Conservation (phyloP, 2,329 filamentous ascomycete species). For the Botrytis galanthina region DNA sequence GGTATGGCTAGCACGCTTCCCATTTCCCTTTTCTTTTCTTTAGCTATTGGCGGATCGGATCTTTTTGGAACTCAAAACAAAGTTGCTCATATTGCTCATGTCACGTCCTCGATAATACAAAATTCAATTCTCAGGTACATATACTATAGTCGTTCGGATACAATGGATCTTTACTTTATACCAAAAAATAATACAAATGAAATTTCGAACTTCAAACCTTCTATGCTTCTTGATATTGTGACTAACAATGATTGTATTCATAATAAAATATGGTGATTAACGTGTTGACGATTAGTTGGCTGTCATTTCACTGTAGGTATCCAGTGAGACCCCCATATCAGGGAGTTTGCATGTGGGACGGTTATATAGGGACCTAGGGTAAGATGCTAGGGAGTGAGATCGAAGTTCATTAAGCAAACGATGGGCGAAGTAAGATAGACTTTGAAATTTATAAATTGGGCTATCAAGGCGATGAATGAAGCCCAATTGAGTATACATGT, state of each 20-base stretch:
- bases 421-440: neutral
- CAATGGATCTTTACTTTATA: conserved; percentile 14
- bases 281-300: neutral
- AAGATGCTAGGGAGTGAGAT: neutral
- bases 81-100: conserved; percentile 27
- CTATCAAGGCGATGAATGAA: neutral
- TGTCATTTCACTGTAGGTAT: no score
- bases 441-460: neutral
- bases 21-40: conserved; percentile 11
- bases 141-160: conserved; percentile 22
- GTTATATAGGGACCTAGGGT: neutral
- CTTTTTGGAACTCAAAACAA: conserved; percentile 29
- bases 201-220: neutral
- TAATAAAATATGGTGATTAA: neutral
- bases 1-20: conserved; percentile 14
- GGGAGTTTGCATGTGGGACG: neutral
- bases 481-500: neutral
- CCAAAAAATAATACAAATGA: conserved; percentile 18
- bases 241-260: neutral
- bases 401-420: neutral
- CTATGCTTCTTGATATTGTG: neutral
- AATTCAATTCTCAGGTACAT: conserved; percentile 29
- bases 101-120: conserved; percentile 23
- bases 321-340: neutral
- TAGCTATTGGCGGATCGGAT: conserved; percentile 21